These are phyloP conservation scores for Davidsoniella virescens DNA, from an alignment of 2,329 filamentous ascomycete species.

Conservation along the genomic window DNA sequence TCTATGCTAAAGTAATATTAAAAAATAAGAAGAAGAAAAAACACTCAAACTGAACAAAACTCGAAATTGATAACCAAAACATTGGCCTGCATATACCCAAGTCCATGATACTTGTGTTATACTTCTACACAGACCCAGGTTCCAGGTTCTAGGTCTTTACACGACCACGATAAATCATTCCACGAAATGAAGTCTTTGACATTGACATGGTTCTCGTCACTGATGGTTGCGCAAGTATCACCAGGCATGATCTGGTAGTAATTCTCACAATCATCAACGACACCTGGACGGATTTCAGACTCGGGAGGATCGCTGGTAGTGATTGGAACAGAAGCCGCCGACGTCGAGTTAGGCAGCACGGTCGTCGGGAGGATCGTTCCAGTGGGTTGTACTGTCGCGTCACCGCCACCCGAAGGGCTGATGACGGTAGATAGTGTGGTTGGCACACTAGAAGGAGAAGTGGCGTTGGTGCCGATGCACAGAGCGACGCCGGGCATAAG, in stretches of 20 bases:
- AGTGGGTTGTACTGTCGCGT: not conserved
- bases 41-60: no score
- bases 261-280: not conserved
- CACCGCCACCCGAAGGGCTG: not conserved
- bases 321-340: not conserved
- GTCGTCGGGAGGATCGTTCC: not conserved
- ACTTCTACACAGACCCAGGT: constrained; percentile 6
- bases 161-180: constrained; percentile 3
- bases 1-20: no score
- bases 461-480: constrained; percentile 2
- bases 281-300: constrained; percentile 1
- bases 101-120: not conserved
- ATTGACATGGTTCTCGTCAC: not conserved
- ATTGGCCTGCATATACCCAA: no score
- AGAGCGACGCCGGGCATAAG: constrained; percentile 6
- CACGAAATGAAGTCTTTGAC: constrained; percentile 3
- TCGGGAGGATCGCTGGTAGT: not conserved
- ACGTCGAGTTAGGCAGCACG: not conserved
- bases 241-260: constrained; percentile 3
- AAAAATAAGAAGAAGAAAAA: no score
- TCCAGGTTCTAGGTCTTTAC: constrained; percentile 1
- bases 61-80: no score
- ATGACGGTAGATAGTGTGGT: not conserved
- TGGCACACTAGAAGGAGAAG: not conserved
- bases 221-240: constrained; percentile 4